These are phyloP conservation scores for Phlegmacium glaucopus DNA, from an alignment of 768 basidiomycete species.

Conservation along the genomic window DNA sequence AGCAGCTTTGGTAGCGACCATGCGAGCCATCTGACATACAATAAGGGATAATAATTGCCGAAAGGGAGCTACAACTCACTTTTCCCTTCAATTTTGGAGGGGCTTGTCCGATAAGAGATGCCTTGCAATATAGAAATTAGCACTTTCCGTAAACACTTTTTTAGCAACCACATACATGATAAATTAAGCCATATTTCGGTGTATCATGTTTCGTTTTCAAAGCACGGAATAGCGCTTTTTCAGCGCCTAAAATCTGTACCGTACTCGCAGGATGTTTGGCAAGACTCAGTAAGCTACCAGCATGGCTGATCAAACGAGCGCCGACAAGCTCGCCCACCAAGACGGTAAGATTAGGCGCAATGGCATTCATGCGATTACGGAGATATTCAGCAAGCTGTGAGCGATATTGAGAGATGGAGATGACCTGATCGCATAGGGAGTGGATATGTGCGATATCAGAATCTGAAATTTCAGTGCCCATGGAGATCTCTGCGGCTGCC, in stretches of 20 bases:
- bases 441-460: slow-evolving; percentile 96
- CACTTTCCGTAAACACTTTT: background rate
- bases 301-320: slow-evolving; percentile 91
- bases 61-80: slow-evolving; percentile 33
- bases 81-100: slow-evolving; percentile 98
- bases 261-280: slow-evolving; percentile 98
- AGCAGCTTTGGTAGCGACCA: slow-evolving; percentile 98
- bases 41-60: background rate
- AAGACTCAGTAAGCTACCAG: slow-evolving; percentile 90
- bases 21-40: slow-evolving; percentile 84
- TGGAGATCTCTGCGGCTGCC: slow-evolving; percentile 94
- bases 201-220: slow-evolving; percentile 99
- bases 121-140: slow-evolving; percentile 38
- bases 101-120: slow-evolving; percentile 94
- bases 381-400: slow-evolving; percentile 95
- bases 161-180: slow-evolving; percentile 64
- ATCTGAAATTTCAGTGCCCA: slow-evolving; percentile 99
- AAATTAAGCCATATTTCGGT: slow-evolving; percentile 99
- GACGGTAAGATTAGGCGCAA: slow-evolving; percentile 95
- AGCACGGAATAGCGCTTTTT: slow-evolving; percentile 97
- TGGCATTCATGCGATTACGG: slow-evolving; percentile 95
- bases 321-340: slow-evolving; percentile 92
- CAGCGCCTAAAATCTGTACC: slow-evolving; percentile 96
- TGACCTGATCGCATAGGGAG: slow-evolving; percentile 96
- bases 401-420: slow-evolving; percentile 93